A percentile compares a stretch with the other conserved stretches of the same genome.
Evolutionary conservation across 1,284 basidiomycete genomes (phyloP).

Genomic region (Apiotrichum akiyoshidainum): DNA sequence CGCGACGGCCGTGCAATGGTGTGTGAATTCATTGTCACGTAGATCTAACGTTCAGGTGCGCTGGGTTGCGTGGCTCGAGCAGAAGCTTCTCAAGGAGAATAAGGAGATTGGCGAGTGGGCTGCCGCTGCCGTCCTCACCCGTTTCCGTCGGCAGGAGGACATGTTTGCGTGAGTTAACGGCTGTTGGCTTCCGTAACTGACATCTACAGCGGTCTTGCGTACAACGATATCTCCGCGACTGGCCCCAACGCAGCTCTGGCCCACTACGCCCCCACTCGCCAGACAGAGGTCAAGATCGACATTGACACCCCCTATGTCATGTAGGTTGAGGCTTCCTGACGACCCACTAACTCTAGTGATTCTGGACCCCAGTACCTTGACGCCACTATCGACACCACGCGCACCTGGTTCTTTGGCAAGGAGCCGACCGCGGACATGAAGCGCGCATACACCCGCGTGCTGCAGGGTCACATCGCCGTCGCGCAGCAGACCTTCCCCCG

Average conservation of each 20-base stretch:
- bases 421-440: constrained; percentile 70
- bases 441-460: constrained; percentile 87
- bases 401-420: constrained; percentile 76
- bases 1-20: constrained; percentile 91
- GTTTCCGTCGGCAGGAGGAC: constrained; percentile 70
- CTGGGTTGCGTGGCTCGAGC: constrained; percentile 88
- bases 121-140: constrained; percentile 76
- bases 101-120: constrained; percentile 82
- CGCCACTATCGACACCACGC: constrained; percentile 89
- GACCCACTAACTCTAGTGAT: constrained; percentile 58
- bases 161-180: constrained; percentile 60
- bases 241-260: constrained; percentile 88
- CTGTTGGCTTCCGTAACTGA: constrained; percentile 4
- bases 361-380: constrained; percentile 83
- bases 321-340: constrained; percentile 55
- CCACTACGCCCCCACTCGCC: constrained; percentile 80
- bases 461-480: constrained; percentile 96
- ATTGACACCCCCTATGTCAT: constrained; percentile 81
- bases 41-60: constrained; percentile 48
- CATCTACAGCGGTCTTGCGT: constrained; percentile 65
- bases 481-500: constrained; percentile 83
- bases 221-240: constrained; percentile 87
- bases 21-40: constrained; percentile 9
- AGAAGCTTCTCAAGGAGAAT: constrained; percentile 69
- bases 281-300: constrained; percentile 69